A percentile compares a stretch with the other conserved stretches of the same genome.
phyloP scores from a whole-genome alignment of 306 rosid species.

The Prunus salicina region DNA sequence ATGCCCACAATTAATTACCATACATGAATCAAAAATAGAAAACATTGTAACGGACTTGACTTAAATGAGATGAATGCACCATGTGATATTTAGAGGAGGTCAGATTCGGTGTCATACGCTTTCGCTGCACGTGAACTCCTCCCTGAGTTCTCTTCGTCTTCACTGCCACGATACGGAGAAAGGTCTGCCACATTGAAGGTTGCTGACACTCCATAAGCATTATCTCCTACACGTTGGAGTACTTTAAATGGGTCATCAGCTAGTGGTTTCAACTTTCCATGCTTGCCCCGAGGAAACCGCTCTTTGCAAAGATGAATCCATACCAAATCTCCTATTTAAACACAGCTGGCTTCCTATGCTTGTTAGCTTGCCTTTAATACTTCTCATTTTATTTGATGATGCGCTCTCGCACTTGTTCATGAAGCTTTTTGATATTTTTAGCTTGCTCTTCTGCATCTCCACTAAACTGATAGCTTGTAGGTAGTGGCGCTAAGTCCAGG shows the following conservation, averaged over 20 bases:
- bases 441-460: not conserved
- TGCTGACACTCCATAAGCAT: not conserved
- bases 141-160: too few species aligned
- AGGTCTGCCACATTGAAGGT: not conserved
- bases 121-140: too few species aligned
- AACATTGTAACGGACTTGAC: too few species aligned
- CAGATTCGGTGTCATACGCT: too few species aligned
- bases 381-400: not conserved
- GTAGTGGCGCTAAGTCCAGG: not conserved
- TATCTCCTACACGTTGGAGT: not conserved
- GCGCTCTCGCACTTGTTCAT: not conserved
- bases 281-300: not conserved
- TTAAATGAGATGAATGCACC: too few species aligned
- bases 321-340: not conserved
- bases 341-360: not conserved
- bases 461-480: not conserved
- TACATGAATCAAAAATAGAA: too few species aligned
- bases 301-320: not conserved
- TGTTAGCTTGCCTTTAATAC: not conserved
- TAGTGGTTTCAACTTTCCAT: not conserved
- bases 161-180: not conserved
- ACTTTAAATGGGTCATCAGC: not conserved
- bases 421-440: not conserved
- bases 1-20: too few species aligned
- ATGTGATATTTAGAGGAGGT: too few species aligned